Conservation (phyloP, 257 asterid species). For the Solanum gandarillasii region DNA sequence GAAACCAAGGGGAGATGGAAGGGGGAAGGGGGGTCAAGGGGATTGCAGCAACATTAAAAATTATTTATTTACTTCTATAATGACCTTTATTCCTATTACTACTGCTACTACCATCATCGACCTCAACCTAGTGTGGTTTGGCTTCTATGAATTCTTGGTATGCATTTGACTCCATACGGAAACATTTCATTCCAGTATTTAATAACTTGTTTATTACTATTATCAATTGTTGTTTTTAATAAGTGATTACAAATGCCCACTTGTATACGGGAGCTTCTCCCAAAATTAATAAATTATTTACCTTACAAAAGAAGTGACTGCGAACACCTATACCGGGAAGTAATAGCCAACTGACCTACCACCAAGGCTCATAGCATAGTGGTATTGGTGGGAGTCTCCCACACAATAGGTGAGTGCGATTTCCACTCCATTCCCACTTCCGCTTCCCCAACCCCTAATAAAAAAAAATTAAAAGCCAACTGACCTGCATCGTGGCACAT, state of each 20-base stretch:
- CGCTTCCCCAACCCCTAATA: not conserved
- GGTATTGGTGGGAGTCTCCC: not conserved
- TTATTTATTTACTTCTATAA: not conserved
- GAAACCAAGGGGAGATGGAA: not conserved
- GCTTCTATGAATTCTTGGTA: not conserved
- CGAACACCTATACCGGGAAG: not conserved
- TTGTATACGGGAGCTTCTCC: not conserved
- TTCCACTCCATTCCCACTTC: not conserved
- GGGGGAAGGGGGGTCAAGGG: not conserved
- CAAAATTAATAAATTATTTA: not conserved
- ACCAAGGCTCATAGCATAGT: not conserved
- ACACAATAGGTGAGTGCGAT: not conserved
- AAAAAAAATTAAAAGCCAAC: conserved; percentile 1
- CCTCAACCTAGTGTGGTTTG: not conserved
- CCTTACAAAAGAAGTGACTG: not conserved
- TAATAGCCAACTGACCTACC: conserved; percentile 51
- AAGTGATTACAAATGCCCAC: not conserved
- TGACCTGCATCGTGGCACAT: conserved; percentile 98
- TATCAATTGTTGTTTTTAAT: not conserved
- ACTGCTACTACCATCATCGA: not conserved
- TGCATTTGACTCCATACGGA: not conserved
- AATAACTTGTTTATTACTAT: not conserved
- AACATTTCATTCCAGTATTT: not conserved
- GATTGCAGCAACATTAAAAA: not conserved
- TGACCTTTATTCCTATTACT: not conserved